Evolutionary conservation across 1,284 basidiomycete species (phyloP).

Genomic region (Termitomyces sp.): DNA sequence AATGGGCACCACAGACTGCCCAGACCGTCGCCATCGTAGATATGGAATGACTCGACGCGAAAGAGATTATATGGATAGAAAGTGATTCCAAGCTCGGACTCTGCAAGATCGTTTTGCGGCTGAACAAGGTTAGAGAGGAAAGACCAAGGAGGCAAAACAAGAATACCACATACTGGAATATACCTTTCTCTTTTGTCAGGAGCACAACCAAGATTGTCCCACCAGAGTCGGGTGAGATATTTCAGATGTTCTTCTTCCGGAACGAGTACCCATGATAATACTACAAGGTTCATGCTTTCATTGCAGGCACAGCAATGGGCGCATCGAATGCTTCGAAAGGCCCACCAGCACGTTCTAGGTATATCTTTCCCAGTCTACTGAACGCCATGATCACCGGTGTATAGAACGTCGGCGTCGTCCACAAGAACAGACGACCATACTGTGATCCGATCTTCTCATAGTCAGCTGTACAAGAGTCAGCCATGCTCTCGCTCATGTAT

Average conservation of each 20-base stretch:
- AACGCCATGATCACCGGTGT: conserved; percentile 38
- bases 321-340: conserved; percentile 52
- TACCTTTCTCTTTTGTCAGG: too few relatives aligned
- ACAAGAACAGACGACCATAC: conserved; percentile 68
- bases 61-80: not conserved
- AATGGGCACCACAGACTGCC: too few relatives aligned
- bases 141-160: too few relatives aligned
- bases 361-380: conserved; percentile 25
- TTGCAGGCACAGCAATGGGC: conserved; percentile 1
- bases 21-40: not conserved
- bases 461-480: conserved; percentile 43
- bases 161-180: too few relatives aligned
- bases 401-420: conserved; percentile 66
- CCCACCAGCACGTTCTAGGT: conserved; percentile 50
- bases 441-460: conserved; percentile 59
- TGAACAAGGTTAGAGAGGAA: too few relatives aligned
- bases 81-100: too few relatives aligned
- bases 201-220: too few relatives aligned
- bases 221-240: too few relatives aligned
- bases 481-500: not conserved
- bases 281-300: not conserved
- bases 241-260: too few relatives aligned
- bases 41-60: not conserved
- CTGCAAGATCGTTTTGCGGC: too few relatives aligned
- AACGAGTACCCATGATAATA: not conserved